Conservation (phyloP, 257 asterid genomes). For the Salvia rosmarinus region DNA sequence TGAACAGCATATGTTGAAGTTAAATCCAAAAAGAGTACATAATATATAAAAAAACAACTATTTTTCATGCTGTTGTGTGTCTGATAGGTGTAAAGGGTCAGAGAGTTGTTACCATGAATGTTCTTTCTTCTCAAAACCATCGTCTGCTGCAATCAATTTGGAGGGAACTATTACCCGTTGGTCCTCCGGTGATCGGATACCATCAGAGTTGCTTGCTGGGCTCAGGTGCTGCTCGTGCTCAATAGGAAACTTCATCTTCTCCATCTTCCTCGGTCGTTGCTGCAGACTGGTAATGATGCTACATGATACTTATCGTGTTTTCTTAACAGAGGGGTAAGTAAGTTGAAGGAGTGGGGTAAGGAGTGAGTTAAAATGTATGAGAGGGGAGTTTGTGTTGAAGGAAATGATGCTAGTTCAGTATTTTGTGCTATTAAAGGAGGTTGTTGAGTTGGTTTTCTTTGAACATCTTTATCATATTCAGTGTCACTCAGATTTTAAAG, state of each 20-base stretch:
- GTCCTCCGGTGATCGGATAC: constrained; percentile 30
- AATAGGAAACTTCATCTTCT: constrained; percentile 38
- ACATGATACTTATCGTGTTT: not conserved
- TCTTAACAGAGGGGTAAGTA: constrained; percentile 1
- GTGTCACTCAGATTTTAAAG: constrained; percentile 25
- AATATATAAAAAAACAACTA: not conserved
- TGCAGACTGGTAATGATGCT: constrained; percentile 27
- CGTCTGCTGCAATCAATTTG: constrained; percentile 37
- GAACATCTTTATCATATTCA: constrained; percentile 29
- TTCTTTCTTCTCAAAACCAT: constrained; percentile 67
- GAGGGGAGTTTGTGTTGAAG: constrained; percentile 51
- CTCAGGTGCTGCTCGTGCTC: constrained; percentile 40
- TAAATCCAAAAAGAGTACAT: not conserved
- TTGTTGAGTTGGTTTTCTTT: constrained; percentile 38
- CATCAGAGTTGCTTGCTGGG: constrained; percentile 38
- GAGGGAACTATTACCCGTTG: constrained; percentile 49
- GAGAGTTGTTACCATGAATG: constrained; percentile 65
- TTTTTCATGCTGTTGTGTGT: not conserved
- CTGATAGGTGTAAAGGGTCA: not conserved
- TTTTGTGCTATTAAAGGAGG: constrained; percentile 41
- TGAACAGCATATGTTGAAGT: not conserved
- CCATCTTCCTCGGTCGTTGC: constrained; percentile 19
- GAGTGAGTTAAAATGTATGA: constrained; percentile 38
- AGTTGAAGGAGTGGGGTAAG: constrained; percentile 37
- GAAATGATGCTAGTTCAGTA: too few relatives aligned